Evolutionary conservation across 2,329 filamentous ascomycete genomes (phyloP).

Genomic region (Ceratocystis lukuohia): DNA sequence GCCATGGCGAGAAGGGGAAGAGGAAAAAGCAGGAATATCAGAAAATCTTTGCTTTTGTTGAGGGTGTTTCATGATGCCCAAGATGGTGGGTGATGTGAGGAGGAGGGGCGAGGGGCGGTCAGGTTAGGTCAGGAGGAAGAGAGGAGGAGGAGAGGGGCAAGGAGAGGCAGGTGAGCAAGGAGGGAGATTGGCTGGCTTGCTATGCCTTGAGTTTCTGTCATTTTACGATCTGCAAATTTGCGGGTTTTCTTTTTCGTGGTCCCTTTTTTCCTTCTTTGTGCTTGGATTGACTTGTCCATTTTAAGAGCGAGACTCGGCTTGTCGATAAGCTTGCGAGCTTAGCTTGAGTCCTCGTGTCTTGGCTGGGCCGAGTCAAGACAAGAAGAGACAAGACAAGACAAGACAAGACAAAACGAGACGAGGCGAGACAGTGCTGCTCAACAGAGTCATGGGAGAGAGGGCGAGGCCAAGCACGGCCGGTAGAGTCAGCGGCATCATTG

Average conservation of each 20-base stretch:
- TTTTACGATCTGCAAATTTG: neutral
- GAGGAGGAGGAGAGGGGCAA: neutral
- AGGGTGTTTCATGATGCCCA: slow-evolving; percentile 2
- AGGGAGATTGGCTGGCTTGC: neutral
- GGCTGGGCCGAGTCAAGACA: neutral
- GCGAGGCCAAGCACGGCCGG: neutral
- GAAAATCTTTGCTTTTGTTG: neutral
- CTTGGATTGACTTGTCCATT: neutral
- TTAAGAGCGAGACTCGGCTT: neutral
- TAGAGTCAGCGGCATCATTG: neutral
- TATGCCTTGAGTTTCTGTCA: neutral
- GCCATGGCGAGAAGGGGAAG: neutral
- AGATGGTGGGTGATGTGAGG: neutral
- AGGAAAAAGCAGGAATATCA: neutral
- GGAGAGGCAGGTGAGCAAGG: neutral
- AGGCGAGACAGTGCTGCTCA: neutral
- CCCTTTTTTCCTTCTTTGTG: neutral
- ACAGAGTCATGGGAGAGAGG: neutral
- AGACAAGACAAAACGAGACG: slow-evolving; percentile 1
- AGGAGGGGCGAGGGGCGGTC: neutral
- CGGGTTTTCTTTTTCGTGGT: neutral
- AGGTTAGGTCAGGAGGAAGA: neutral
- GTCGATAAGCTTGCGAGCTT: neutral
- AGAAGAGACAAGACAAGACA: neutral
- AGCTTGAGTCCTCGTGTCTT: neutral